Evolutionary conservation across 2,329 filamentous ascomycete genomes (phyloP).

Genomic region (Cladophialophora chaetospira): DNA sequence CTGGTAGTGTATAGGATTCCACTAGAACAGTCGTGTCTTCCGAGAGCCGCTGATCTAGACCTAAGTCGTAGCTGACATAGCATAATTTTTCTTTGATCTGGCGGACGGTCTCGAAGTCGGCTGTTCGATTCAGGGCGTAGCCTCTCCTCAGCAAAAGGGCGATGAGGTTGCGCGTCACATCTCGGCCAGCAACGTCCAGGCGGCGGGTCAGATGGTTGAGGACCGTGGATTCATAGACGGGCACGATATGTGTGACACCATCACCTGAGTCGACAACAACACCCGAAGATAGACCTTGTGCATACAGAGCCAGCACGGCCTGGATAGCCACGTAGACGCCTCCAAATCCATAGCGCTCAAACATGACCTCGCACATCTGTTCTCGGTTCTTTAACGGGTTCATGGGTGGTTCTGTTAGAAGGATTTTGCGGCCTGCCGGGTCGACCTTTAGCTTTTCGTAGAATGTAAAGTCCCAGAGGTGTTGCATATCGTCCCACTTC

Average conservation of each 20-base stretch:
- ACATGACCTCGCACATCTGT: conserved; percentile 99
- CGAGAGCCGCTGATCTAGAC: conserved; percentile 90
- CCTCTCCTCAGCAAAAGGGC: conserved; percentile 88
- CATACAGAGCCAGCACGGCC: conserved; percentile 92
- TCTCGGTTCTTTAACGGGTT: conserved; percentile 96
- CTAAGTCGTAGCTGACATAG: conserved; percentile 97
- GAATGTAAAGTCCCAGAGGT: conserved; percentile 99
- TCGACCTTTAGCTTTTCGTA: conserved; percentile 95
- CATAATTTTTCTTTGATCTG: conserved; percentile 99
- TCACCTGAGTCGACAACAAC: conserved; percentile 99
- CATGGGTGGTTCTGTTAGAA: conserved; percentile 96
- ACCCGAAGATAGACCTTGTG: conserved; percentile 87
- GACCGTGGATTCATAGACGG: conserved; percentile 96
- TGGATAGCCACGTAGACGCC: conserved; percentile 98
- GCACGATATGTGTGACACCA: conserved; percentile 97
- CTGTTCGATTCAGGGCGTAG: conserved; percentile 95
- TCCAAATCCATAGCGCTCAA: conserved; percentile 93
- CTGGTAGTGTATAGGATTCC: conserved; percentile 94
- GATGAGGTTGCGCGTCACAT: conserved; percentile 98
- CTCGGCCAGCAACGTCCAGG: conserved; percentile 91
- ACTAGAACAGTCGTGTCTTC: conserved; percentile 97
- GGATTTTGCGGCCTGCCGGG: conserved; percentile 88
- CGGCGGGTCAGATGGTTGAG: conserved; percentile 94
- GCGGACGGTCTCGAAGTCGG: conserved; percentile 97
- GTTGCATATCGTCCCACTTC: conserved; percentile 99